Conservation (phyloP, 2,329 filamentous ascomycete species). For the Aureobasidium lini region DNA sequence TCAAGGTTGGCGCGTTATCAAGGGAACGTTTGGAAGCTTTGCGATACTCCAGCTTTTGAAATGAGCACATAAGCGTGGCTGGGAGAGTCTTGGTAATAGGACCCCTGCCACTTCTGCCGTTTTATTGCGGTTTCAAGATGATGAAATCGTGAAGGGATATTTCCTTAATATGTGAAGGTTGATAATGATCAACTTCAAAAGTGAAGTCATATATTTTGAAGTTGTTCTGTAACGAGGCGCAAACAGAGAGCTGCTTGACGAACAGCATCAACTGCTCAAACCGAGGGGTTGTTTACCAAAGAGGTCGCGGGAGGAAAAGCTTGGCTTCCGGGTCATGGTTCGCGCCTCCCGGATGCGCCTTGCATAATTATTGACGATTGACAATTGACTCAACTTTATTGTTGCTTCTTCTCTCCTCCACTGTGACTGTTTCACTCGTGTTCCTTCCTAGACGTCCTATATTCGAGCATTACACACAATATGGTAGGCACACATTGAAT, state of each 20-base stretch:
- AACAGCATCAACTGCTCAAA: background rate
- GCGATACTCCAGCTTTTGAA: slow-evolving; percentile 5
- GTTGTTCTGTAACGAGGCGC: background rate
- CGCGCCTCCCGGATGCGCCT: slow-evolving; percentile 2
- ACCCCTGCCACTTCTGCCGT: slow-evolving; percentile 1
- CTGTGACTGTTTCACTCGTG: background rate
- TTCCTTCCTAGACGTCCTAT: background rate
- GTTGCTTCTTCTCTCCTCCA: background rate
- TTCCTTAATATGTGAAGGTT: background rate
- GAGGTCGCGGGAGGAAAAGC: background rate
- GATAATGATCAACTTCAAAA: background rate
- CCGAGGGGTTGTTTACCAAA: background rate
- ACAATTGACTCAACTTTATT: slow-evolving; percentile 2
- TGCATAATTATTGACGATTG: slow-evolving; percentile 8
- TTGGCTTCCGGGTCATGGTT: slow-evolving; percentile 10
- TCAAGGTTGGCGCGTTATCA: slow-evolving; percentile 11
- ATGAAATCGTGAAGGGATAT: background rate
- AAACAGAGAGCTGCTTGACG: background rate
- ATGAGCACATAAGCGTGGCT: slow-evolving; percentile 3
- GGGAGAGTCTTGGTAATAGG: background rate
- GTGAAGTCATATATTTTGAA: background rate
- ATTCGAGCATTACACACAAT: background rate
- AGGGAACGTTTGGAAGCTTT: slow-evolving; percentile 9
- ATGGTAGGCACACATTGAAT: background rate
- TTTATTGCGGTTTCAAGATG: background rate